phyloP scores from a whole-genome alignment of 257 asterid genomes.

The Solanum okadae region DNA sequence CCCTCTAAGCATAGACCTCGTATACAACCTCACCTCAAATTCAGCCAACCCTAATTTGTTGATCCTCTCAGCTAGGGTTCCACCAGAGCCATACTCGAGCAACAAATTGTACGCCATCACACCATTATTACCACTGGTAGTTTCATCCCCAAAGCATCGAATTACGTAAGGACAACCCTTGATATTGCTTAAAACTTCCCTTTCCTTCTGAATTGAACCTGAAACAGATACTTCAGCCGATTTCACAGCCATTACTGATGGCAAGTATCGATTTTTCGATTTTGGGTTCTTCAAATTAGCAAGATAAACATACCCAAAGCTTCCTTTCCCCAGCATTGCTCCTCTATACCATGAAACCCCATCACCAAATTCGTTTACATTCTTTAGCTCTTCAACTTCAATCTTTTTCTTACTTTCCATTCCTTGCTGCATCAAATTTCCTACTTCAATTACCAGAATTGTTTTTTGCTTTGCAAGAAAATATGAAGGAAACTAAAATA shows the following conservation, averaged over 20 bases:
- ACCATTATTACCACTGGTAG: constrained; percentile 58
- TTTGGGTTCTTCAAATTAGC: constrained; percentile 73
- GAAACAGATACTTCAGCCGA: constrained; percentile 93
- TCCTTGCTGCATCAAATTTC: neutral
- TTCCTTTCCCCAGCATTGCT: constrained; percentile 74
- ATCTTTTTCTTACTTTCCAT: neutral
- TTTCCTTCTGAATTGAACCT: constrained; percentile 88
- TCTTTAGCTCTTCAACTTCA: constrained; percentile 11
- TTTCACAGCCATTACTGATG: constrained; percentile 83
- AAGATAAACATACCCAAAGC: constrained; percentile 73
- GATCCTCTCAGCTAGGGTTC: constrained; percentile 63
- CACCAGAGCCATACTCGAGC: constrained; percentile 89
- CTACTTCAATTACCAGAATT: neutral
- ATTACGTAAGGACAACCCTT: constrained; percentile 56
- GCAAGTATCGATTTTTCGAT: constrained; percentile 55
- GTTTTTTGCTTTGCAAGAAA: neutral
- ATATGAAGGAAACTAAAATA: neutral
- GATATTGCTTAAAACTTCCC: constrained; percentile 53
- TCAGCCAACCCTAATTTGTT: constrained; percentile 51
- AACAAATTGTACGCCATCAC: constrained; percentile 68
- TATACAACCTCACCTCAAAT: constrained; percentile 45
- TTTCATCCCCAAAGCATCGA: constrained; percentile 83
- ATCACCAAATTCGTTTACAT: constrained; percentile 44
- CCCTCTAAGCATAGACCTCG: constrained; percentile 58
- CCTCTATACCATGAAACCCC: constrained; percentile 92